phyloP scores from a whole-genome alignment of 805 yeast genomes.

The Sugiyamaella floridensis region DNA sequence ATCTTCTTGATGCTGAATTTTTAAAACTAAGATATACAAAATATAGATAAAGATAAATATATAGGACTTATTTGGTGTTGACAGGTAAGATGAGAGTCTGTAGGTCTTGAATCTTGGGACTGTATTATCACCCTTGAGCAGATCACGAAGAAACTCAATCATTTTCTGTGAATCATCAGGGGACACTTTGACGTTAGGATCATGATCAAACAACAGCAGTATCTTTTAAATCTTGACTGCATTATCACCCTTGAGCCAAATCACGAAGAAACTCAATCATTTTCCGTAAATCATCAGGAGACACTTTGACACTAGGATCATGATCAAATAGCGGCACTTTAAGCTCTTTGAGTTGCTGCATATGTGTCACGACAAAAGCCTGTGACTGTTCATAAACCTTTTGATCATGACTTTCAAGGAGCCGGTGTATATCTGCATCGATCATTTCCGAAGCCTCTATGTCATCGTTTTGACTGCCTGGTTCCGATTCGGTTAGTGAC shows the following conservation, averaged over 20 bases:
- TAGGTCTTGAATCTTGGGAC: too few species aligned
- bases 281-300: slow-evolving; percentile 12
- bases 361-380: slow-evolving; percentile 5
- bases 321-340: slow-evolving; percentile 18
- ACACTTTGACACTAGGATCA: slow-evolving; percentile 1
- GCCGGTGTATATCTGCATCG: not conserved
- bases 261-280: slow-evolving; percentile 10
- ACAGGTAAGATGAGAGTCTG: too few species aligned
- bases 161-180: slow-evolving; percentile 13
- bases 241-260: too few species aligned
- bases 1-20: too few species aligned
- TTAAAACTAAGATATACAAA: not conserved
- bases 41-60: not conserved
- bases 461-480: not conserved
- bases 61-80: not conserved
- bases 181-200: not conserved
- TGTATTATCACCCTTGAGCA: too few species aligned
- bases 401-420: slow-evolving; percentile 12
- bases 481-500: not conserved
- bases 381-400: slow-evolving; percentile 9
- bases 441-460: not conserved
- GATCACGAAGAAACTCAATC: slow-evolving; percentile 7
- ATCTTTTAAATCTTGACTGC: too few species aligned
- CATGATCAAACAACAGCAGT: slow-evolving; percentile 16
- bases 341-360: slow-evolving; percentile 11